phyloP scores from a whole-genome alignment of 306 rosid genomes.

The Pyrus bretschneideri region DNA sequence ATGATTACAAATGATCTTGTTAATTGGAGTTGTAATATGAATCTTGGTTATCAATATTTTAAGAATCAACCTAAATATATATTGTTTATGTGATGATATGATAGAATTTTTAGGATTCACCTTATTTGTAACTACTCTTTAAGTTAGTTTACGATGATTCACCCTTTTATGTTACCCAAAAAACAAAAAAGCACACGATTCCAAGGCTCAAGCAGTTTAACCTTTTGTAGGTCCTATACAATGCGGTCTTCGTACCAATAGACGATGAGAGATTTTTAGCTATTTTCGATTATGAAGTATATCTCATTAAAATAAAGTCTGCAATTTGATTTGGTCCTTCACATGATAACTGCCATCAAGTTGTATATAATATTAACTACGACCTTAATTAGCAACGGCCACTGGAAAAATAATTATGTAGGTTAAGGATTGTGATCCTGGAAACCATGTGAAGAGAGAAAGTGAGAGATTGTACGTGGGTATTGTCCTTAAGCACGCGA shows the following conservation, averaged over 20 bases:
- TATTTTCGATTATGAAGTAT: too few relatives aligned
- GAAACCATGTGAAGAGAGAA: conserved; percentile 3
- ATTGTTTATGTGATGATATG: background rate
- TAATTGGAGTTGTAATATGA: background rate
- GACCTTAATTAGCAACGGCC: background rate
- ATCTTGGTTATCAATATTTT: background rate
- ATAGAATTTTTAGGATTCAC: too few relatives aligned
- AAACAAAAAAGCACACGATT: too few relatives aligned
- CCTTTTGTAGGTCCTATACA: too few relatives aligned
- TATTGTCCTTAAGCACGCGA: background rate
- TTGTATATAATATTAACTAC: background rate
- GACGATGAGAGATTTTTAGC: background rate
- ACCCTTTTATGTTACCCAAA: too few relatives aligned
- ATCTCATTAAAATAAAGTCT: background rate
- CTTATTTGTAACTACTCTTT: background rate
- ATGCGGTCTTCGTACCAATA: background rate
- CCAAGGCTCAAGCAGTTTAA: too few relatives aligned
- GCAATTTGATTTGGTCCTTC: background rate
- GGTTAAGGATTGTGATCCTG: background rate
- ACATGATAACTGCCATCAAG: background rate
- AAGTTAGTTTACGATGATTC: background rate
- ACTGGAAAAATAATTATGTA: background rate
- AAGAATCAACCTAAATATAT: too few relatives aligned
- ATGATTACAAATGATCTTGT: background rate
- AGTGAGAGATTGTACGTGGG: background rate